Conservation (phyloP, 106 monocot genomes). For the Ottelia alismoides region DNA sequence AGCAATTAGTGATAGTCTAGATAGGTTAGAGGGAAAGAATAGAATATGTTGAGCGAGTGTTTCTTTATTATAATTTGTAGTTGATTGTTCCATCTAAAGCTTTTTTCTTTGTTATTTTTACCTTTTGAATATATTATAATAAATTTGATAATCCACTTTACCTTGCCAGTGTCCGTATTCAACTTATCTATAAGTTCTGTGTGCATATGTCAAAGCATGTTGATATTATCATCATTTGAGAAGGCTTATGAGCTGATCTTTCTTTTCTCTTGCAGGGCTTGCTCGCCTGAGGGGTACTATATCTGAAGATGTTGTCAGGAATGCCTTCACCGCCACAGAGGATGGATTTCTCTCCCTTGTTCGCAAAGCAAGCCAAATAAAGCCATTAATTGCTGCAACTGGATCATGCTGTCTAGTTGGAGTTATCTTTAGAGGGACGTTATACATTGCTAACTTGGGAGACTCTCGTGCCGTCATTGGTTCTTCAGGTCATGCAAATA, state of each 20-base stretch:
- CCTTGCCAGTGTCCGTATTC: too few species aligned
- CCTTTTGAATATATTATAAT: too few species aligned
- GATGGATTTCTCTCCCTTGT: conserved; percentile 9
- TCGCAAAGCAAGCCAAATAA: neutral
- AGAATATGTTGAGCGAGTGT: too few species aligned
- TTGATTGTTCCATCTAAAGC: too few species aligned
- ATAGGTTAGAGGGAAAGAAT: too few species aligned
- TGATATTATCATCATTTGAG: too few species aligned
- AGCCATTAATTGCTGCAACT: conserved; percentile 5
- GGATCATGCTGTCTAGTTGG: conserved; percentile 8
- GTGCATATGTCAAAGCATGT: too few species aligned
- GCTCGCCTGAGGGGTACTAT: neutral
- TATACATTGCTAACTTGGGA: conserved; percentile 9
- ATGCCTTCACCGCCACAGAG: conserved; percentile 6
- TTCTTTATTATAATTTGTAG: too few species aligned
- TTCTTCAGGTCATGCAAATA: conserved; percentile 33
- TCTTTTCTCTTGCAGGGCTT: conserved; percentile 2
- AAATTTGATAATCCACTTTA: too few species aligned
- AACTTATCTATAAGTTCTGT: neutral
- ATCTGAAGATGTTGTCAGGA: conserved; percentile 2
- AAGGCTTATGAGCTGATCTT: too few species aligned
- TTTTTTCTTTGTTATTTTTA: too few species aligned
- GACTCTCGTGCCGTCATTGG: conserved; percentile 8
- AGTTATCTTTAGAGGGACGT: conserved; percentile 1
- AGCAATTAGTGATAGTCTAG: too few species aligned